Conservation (phyloP, 1,139 yeast species). For the Debaryomyces nepalensis region DNA sequence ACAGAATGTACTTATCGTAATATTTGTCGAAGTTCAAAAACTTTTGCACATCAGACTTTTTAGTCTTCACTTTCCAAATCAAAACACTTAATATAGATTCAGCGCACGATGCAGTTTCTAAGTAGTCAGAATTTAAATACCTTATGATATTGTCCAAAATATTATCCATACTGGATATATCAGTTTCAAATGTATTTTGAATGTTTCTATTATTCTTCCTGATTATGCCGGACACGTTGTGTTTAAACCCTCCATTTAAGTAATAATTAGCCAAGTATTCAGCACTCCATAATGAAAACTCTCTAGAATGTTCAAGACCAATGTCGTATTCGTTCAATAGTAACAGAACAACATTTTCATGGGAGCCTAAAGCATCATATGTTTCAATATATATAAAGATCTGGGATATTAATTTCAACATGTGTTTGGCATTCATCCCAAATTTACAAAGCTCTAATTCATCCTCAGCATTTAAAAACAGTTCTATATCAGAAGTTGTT, state of each 20-base stretch:
- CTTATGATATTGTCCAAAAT: conserved; percentile 19
- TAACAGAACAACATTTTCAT: conserved; percentile 25
- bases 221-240: conserved; percentile 17
- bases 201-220: conserved; percentile 17
- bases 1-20: conserved; percentile 19
- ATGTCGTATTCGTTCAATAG: conserved; percentile 20
- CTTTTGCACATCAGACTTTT: conserved; percentile 22
- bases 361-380: conserved; percentile 16
- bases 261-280: conserved; percentile 48
- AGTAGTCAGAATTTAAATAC: conserved; percentile 14
- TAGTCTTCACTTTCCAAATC: conserved; percentile 25
- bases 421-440: conserved; percentile 11
- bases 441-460: conserved; percentile 14
- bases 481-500: conserved; percentile 22
- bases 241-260: conserved; percentile 20
- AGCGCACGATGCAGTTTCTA: conserved; percentile 32
- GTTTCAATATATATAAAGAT: conserved; percentile 20
- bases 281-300: conserved; percentile 46
- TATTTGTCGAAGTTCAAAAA: conserved; percentile 24
- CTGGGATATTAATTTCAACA: conserved; percentile 24
- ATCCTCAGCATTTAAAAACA: conserved; percentile 23
- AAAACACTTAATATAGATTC: conserved; percentile 47
- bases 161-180: conserved; percentile 21
- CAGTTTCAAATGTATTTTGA: conserved; percentile 15
- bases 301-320: conserved; percentile 16